Conservation (phyloP, 495 filamentous ascomycete genomes). For the Xylaria grammica region DNA sequence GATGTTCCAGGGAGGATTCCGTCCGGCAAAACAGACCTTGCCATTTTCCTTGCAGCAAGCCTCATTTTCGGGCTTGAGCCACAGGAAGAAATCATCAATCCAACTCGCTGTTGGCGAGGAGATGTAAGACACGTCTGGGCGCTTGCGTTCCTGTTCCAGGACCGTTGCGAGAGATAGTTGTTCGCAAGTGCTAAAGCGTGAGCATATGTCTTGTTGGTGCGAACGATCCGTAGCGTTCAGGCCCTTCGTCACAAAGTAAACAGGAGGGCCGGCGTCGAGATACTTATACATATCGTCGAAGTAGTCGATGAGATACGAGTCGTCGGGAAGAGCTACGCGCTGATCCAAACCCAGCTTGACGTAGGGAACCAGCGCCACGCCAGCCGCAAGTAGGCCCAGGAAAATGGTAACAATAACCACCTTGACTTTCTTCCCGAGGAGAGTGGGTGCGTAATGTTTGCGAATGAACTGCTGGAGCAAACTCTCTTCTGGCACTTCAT, state of each 20-base stretch:
- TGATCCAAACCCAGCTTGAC: slow-evolving; percentile 91
- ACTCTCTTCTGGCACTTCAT: slow-evolving; percentile 79
- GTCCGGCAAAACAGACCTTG: slow-evolving; percentile 76
- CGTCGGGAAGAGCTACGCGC: slow-evolving; percentile 88
- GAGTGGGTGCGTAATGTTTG: slow-evolving; percentile 80
- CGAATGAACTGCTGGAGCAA: slow-evolving; percentile 82
- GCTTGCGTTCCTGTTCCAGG: slow-evolving; percentile 89
- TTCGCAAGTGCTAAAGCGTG: slow-evolving; percentile 87
- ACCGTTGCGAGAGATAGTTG: slow-evolving; percentile 83
- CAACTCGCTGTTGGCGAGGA: slow-evolving; percentile 92
- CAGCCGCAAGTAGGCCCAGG: slow-evolving; percentile 84
- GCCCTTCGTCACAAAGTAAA: slow-evolving; percentile 90
- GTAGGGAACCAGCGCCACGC: slow-evolving; percentile 80
- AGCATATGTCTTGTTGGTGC: slow-evolving; percentile 85
- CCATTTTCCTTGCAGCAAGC: slow-evolving; percentile 73
- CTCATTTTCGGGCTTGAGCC: slow-evolving; percentile 86
- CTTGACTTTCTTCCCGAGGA: slow-evolving; percentile 81
- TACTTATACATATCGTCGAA: slow-evolving; percentile 96
- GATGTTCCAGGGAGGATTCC: slow-evolving; percentile 83
- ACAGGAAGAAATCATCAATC: slow-evolving; percentile 95
- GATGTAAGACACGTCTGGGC: slow-evolving; percentile 88
- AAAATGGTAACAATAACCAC: slow-evolving; percentile 76
- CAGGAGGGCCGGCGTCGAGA: slow-evolving; percentile 87
- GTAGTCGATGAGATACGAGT: slow-evolving; percentile 90
- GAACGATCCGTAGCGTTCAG: slow-evolving; percentile 75